Evolutionary conservation across 805 yeast genomes (phyloP).

Genomic region (Torulaspora gathmanii): DNA sequence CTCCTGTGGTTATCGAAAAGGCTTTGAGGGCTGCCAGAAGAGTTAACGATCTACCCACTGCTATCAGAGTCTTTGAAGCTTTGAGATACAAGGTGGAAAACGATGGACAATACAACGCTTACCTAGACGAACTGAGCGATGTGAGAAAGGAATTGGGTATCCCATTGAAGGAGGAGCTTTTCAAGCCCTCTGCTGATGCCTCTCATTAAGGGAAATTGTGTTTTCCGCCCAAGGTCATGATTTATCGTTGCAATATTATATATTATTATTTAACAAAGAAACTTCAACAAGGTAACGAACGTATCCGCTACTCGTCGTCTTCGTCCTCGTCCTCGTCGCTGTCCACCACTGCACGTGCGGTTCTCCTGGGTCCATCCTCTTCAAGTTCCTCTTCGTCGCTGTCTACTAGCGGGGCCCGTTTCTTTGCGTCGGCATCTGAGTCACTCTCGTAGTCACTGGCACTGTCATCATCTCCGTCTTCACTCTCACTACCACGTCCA

Average conservation of each 20-base stretch:
- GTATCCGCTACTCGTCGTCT: neutral
- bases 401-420: constrained; percentile 23
- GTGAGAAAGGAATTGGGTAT: constrained; percentile 89
- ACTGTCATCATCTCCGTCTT: constrained; percentile 32
- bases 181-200: constrained; percentile 27
- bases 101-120: constrained; percentile 89
- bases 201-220: constrained; percentile 8
- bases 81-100: constrained; percentile 94
- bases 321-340: constrained; percentile 24
- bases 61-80: constrained; percentile 97
- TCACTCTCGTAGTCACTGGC: constrained; percentile 37
- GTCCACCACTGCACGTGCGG: constrained; percentile 19
- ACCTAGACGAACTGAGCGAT: constrained; percentile 89
- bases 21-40: constrained; percentile 98
- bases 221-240: neutral
- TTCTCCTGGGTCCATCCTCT: constrained; percentile 23
- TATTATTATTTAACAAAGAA: constrained; percentile 5
- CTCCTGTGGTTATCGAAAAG: constrained; percentile 91
- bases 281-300: constrained; percentile 2
- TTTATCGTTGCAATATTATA: constrained; percentile 4
- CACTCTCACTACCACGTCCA: constrained; percentile 35
- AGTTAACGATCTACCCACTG: constrained; percentile 97
- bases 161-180: constrained; percentile 87
- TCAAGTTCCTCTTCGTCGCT: constrained; percentile 23
- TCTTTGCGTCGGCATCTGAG: constrained; percentile 32